A percentile compares a stretch with the other conserved stretches of the same genome.
Evolutionary conservation across 78 protist genomes (phyloP).

Genomic region (Dictyostelium intermedium): DNA sequence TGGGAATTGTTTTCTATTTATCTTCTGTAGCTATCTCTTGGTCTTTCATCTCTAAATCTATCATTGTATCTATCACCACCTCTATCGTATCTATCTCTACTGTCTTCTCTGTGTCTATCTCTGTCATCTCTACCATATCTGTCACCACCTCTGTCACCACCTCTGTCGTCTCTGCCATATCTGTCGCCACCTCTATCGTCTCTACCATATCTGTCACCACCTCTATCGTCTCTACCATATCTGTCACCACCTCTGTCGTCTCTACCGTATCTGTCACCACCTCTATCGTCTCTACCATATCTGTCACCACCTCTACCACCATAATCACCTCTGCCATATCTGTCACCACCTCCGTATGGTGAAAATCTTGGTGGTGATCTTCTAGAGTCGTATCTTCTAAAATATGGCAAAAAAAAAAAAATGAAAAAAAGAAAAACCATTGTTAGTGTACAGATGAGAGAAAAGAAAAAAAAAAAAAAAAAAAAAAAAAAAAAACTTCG

Average conservation of each 20-base stretch:
- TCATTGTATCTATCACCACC: not conserved
- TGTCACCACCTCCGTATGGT: conserved; percentile 56
- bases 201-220: conserved; percentile 9
- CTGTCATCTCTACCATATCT: not conserved
- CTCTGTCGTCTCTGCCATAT: not conserved
- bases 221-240: not conserved
- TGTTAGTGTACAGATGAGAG: too few relatives aligned
- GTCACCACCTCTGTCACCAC: conserved; percentile 10
- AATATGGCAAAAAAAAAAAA: not conserved
- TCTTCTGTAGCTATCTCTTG: conserved; percentile 23
- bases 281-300: not conserved
- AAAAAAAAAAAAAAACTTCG: too few relatives aligned
- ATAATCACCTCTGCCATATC: not conserved
- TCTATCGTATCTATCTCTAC: conserved; percentile 1
- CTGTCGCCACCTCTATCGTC: conserved; percentile 7
- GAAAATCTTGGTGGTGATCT: conserved; percentile 51
- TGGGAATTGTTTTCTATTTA: not conserved
- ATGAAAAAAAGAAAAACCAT: not conserved
- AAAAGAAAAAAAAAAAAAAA: not conserved
- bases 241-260: not conserved
- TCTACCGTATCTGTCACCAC: not conserved
- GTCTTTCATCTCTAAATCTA: conserved; percentile 44
- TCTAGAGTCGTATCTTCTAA: conserved; percentile 14
- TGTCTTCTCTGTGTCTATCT: conserved; percentile 1
- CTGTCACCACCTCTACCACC: conserved; percentile 13